Evolutionary conservation across 2,329 filamentous ascomycete genomes (phyloP).

Genomic region (Ceratocystis lukuohia): DNA sequence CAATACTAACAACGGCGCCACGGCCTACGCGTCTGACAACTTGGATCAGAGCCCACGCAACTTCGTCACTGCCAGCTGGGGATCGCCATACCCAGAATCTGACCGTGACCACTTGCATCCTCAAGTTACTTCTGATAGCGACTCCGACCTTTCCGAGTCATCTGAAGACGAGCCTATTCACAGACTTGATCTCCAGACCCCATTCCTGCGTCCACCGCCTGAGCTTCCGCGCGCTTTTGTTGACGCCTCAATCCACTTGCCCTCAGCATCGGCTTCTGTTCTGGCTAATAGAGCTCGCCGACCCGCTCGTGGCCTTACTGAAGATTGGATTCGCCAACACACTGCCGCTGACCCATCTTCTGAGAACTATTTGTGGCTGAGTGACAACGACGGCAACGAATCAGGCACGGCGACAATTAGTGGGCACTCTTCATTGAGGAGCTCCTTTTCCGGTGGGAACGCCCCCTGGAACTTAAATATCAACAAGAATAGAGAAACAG

Average conservation of each 20-base stretch:
- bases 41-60: conserved; percentile 21
- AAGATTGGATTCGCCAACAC: conserved; percentile 78
- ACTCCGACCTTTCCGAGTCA: conserved; percentile 25
- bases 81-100: conserved; percentile 69
- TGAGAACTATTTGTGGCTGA: conserved; percentile 70
- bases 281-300: conserved; percentile 50
- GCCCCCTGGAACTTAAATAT: conserved; percentile 33
- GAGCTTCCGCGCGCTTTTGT: conserved; percentile 25
- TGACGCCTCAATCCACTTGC: conserved; percentile 19
- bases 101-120: conserved; percentile 38
- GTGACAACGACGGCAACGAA: conserved; percentile 42
- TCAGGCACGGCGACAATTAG: conserved; percentile 43
- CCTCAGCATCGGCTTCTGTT: conserved; percentile 39
- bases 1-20: not conserved
- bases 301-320: conserved; percentile 51
- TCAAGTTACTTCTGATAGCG: conserved; percentile 38
- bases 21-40: not conserved
- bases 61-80: conserved; percentile 71
- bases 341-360: conserved; percentile 55
- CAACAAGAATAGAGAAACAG: conserved; percentile 15
- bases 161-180: conserved; percentile 50
- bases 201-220: conserved; percentile 46
- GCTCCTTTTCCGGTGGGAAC: conserved; percentile 44
- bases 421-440: conserved; percentile 62
- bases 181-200: conserved; percentile 47